Conservation (phyloP, 2,329 filamentous ascomycete genomes). For the Proliferodiscus dingleyae region DNA sequence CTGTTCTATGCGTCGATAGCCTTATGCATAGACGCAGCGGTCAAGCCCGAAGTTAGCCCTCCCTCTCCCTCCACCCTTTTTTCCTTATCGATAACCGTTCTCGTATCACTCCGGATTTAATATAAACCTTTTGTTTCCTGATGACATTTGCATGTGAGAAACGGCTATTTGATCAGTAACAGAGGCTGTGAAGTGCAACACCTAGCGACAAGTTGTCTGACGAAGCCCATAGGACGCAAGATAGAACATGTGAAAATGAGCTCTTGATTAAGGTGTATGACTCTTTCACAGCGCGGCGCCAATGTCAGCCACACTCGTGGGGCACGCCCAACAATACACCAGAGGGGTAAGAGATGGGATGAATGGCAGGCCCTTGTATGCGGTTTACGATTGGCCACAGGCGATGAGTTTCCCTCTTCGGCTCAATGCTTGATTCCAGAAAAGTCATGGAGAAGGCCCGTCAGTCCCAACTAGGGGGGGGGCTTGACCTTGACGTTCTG, state of each 20-base stretch:
- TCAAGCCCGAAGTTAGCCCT: neutral
- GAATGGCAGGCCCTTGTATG: no score
- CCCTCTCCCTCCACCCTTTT: neutral
- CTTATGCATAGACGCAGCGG: slow-evolving; percentile 1
- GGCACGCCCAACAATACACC: slow-evolving; percentile 10
- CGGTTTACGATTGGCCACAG: neutral
- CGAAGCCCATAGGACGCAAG: slow-evolving; percentile 4
- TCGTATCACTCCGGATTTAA: neutral
- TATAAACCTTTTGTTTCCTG: no score
- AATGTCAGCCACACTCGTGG: slow-evolving; percentile 6
- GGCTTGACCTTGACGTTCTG: no score
- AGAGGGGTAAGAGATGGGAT: slow-evolving; percentile 4
- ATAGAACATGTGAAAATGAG: slow-evolving; percentile 12
- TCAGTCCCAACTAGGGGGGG: neutral
- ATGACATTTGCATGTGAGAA: no score
- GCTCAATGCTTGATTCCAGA: no score
- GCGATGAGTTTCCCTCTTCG: neutral
- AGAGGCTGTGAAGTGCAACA: no score
- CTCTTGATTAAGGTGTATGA: slow-evolving; percentile 7
- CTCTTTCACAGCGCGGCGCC: slow-evolving; percentile 10
- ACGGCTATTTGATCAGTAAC: no score
- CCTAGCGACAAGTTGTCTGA: neutral
- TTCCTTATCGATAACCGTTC: neutral
- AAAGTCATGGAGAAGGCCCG: no score
- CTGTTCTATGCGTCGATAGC: slow-evolving; percentile 1